phyloP scores from a whole-genome alignment of 2,329 filamentous ascomycete genomes.

The Cladophialophora yegresii region DNA sequence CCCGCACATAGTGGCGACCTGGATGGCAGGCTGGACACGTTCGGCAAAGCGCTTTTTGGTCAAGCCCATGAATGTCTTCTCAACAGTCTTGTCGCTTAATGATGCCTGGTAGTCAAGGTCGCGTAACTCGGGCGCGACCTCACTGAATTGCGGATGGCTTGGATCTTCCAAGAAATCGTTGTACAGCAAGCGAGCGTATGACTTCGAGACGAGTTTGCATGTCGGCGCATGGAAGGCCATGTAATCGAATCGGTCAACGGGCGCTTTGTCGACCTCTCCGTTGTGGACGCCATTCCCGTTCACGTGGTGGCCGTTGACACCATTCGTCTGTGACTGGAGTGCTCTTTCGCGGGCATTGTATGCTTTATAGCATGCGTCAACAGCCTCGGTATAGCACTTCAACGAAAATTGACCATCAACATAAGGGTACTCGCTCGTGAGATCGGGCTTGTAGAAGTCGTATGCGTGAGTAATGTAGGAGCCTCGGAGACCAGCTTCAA shows the following conservation, averaged over 20 bases:
- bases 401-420: constrained; percentile 83
- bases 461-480: constrained; percentile 82
- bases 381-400: constrained; percentile 77
- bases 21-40: constrained; percentile 70
- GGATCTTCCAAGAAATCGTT: constrained; percentile 79
- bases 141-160: constrained; percentile 66
- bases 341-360: constrained; percentile 73
- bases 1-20: constrained; percentile 74
- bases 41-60: constrained; percentile 83
- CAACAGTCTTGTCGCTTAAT: constrained; percentile 75
- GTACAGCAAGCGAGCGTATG: constrained; percentile 79
- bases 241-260: constrained; percentile 80
- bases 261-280: constrained; percentile 57
- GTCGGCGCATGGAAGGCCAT: constrained; percentile 80
- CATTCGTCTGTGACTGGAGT: constrained; percentile 50
- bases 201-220: constrained; percentile 86
- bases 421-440: constrained; percentile 83
- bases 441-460: constrained; percentile 88
- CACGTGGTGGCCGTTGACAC: constrained; percentile 33
- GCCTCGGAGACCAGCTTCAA: constrained; percentile 77
- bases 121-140: constrained; percentile 73
- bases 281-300: constrained; percentile 54
- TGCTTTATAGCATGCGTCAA: constrained; percentile 78
- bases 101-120: constrained; percentile 79
- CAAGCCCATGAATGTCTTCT: constrained; percentile 83